These are phyloP conservation scores for Aquilaria yunnanensis DNA, from an alignment of 345 rosid species.

Conservation along the genomic window DNA sequence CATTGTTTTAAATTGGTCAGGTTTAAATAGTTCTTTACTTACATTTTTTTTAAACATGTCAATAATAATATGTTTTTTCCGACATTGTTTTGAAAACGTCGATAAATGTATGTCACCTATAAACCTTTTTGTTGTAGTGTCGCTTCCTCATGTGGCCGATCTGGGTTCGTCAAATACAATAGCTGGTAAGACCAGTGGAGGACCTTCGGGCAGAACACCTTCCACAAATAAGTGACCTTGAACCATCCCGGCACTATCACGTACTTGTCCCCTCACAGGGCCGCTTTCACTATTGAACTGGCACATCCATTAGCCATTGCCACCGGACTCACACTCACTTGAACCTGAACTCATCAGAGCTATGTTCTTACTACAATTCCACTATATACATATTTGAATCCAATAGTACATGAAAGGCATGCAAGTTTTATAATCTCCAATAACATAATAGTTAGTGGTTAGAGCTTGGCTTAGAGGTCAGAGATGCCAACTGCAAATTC, in stretches of 20 bases:
- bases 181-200: conserved; percentile 28
- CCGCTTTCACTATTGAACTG: conserved; percentile 43
- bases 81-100: too few relatives aligned
- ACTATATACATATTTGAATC: not conserved
- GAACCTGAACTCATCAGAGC: conserved; percentile 21
- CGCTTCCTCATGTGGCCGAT: conserved; percentile 15
- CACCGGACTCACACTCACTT: conserved; percentile 26
- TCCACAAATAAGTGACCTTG: conserved; percentile 30
- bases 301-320: conserved; percentile 29
- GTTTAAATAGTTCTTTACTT: too few relatives aligned
- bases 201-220: conserved; percentile 48
- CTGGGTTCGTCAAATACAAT: conserved; percentile 10
- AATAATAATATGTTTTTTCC: too few relatives aligned
- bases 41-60: too few relatives aligned
- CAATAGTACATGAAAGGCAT: too few relatives aligned
- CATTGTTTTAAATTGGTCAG: too few relatives aligned
- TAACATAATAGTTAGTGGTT: too few relatives aligned
- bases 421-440: too few relatives aligned
- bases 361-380: not conserved
- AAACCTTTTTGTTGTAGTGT: too few relatives aligned
- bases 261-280: conserved; percentile 41
- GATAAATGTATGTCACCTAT: too few relatives aligned
- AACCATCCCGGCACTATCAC: conserved; percentile 47
- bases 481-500: too few relatives aligned
- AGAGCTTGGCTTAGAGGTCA: too few relatives aligned